Base-by-base conservation (phyloP, 352 stramenopile genomes). In the Phytopythium cucurbitacearum region DNA sequence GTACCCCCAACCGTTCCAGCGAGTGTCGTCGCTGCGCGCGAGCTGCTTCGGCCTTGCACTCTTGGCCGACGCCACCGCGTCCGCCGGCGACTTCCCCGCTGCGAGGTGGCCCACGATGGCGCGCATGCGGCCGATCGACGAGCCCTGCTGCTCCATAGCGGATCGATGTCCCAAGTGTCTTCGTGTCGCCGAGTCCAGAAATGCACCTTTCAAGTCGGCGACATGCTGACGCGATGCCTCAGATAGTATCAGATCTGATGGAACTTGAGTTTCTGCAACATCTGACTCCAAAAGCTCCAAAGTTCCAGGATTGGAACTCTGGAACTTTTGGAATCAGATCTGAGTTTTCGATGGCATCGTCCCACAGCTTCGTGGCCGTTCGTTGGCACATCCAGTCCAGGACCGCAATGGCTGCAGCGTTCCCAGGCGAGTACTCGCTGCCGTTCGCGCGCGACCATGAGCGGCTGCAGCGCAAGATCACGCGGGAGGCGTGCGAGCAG, bases 1-100 rank as follows among this genome's bases (percentile, higher is more conserved):
- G 64, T 73, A 90, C 21, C 80, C 80, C 80, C 80, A 90, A 44
- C 80, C 80, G 53, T 88, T 85, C 80, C 80, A 90, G 51, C 77
- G 76, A 13, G 73, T 85, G 51, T 62, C 55, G 34, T 69, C 53
- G 40, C 48, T 70, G 33, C 70, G 44, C n/a, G 57, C 60, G 38
- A 65, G 47, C 52, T 28, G 21, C 21, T 51, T 51, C 33, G 60
- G 40, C 2, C 56, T 48, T 3, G 48, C 45, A n/a, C 57, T 34
- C 11, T 53, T 21, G 1, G 56, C 36, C 7, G 56, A 13, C 12
- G 50, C 32, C 16, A 49, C 38, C 11, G 42, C 37, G 11, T 45
- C 43, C 8, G 16, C 40, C 5, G 47, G 12, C 21, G 28, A 37
- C 3, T 32, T 41, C 16, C 47, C 51, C 4, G 39, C 46, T 5